Conservation (phyloP, 768 basidiomycete genomes). For the Mrakia blollopis region DNA sequence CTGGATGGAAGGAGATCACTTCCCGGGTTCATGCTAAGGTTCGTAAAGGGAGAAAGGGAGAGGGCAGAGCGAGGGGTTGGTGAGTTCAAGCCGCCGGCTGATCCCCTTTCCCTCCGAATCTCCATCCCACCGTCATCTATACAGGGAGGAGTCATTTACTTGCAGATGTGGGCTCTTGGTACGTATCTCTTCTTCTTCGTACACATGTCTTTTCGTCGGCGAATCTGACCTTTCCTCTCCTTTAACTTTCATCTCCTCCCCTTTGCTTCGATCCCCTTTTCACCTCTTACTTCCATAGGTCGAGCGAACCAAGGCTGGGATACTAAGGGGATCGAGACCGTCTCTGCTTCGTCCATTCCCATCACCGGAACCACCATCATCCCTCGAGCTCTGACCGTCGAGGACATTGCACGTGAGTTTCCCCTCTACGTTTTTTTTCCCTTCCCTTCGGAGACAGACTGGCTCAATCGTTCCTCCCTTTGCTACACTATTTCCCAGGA, state of each 20-base stretch:
- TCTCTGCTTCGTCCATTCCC: neutral
- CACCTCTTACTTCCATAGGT: too few species aligned
- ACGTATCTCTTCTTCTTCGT: too few species aligned
- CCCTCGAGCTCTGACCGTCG: constrained; percentile 10
- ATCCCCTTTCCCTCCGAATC: neutral
- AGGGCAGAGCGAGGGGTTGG: too few species aligned
- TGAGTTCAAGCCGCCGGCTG: neutral
- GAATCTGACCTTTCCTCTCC: too few species aligned
- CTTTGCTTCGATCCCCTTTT: too few species aligned
- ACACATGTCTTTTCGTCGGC: too few species aligned
- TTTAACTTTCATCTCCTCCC: too few species aligned
- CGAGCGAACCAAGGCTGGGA: constrained; percentile 15
- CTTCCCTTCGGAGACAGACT: too few species aligned
- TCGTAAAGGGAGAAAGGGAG: neutral
- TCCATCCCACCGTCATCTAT: too few species aligned
- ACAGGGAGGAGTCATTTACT: constrained; percentile 13
- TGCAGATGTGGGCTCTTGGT: constrained; percentile 27
- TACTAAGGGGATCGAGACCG: constrained; percentile 15
- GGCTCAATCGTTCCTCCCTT: too few species aligned
- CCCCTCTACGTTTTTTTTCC: too few species aligned
- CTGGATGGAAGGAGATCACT: constrained; percentile 25
- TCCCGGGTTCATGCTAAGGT: constrained; percentile 25
- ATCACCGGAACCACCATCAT: constrained; percentile 11
- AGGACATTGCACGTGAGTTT: constrained; percentile 23
- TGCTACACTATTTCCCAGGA: neutral